Base-by-base conservation (phyloP, 805 yeast genomes). In the Hanseniaspora osmophila region DNA sequence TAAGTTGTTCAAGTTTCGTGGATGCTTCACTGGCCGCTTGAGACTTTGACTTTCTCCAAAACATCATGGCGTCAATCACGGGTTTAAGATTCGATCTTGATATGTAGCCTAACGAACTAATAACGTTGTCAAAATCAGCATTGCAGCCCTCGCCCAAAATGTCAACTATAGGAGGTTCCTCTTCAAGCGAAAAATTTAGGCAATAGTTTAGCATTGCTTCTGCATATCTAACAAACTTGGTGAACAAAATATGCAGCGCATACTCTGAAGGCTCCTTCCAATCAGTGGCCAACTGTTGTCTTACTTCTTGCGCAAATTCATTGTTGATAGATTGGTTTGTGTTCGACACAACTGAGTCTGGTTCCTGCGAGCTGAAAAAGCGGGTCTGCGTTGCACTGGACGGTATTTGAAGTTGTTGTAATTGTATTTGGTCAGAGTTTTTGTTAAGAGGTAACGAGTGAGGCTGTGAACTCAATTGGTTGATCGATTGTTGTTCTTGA, bases 31-130 rank as follows among this genome's bases (percentile, higher is more conserved):
- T 74, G 2, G 94, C 85, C 2, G 83, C 80, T 54, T 90, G 97
- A 12, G 94, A 79, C 61, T 92, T 92, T 1, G 90, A 77, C 59
- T 90, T 85, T 49, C 97, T 73, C 99, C 99, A 92, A 59, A 84
- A 88, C 97, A 92, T 88, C 48, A 92, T 95, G 6, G 95, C 86
- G 61, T 92, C 99, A 32, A 94, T 87, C 1, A 92, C 96, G 0
- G 96, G 95, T 57, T 86, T 88, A 0, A 97, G 96, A 52, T 86
- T 84, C 22, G 80, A 71, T 47, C 86, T 73, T 1, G 98, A 94
- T 35, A 92, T 84, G 59, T 84, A 84, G 9, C 98, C 98, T 46
- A 92, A 65, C 0, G 96, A 83, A 13, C 77, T 77, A 17, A 94
- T 75, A 44, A 87, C 84, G 54, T 83, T 77, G 62, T 92, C 98